Percentiles rank a stretch among this genome's conserved stretches.
These are phyloP conservation scores for Bisporella sp. DNA, from an alignment of 2,329 filamentous ascomycete species.

Conservation along the genomic window DNA sequence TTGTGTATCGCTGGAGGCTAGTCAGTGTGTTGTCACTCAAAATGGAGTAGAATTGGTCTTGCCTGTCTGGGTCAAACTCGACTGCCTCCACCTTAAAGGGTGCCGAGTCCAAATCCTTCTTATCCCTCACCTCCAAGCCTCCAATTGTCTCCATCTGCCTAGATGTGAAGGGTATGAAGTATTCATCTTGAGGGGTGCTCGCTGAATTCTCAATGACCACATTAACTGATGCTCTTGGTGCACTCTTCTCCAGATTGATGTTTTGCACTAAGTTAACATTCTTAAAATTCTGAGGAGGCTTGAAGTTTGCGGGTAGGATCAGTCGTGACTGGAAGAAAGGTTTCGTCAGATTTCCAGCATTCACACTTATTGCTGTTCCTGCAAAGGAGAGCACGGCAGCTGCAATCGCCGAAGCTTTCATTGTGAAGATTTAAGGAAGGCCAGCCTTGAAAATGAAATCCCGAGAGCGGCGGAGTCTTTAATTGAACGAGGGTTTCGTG, in stretches of 20 bases:
- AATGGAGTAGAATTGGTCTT: constrained; percentile 3
- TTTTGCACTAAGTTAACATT: constrained; percentile 87
- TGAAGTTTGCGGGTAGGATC: constrained; percentile 61
- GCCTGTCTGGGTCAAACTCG: constrained; percentile 56
- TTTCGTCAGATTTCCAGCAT: constrained; percentile 24
- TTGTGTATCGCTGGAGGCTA: constrained; percentile 52
- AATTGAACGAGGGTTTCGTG: too few relatives aligned
- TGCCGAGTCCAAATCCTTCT: constrained; percentile 65
- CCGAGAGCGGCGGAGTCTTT: not conserved
- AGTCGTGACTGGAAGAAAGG: constrained; percentile 45
- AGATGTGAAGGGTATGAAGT: constrained; percentile 81
- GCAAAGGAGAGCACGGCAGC: constrained; percentile 51
- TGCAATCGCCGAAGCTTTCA: constrained; percentile 36
- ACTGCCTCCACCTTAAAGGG: constrained; percentile 65
- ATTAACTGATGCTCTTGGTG: constrained; percentile 84
- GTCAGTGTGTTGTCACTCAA: constrained; percentile 15
- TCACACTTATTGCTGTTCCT: constrained; percentile 21
- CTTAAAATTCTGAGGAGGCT: constrained; percentile 84
- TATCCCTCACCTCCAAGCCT: constrained; percentile 85
- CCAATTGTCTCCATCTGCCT: constrained; percentile 71
- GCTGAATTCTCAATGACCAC: constrained; percentile 89
- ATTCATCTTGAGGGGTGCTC: constrained; percentile 72
- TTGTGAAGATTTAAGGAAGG: constrained; percentile 19
- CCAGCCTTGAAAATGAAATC: constrained; percentile 9
- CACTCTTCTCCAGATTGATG: constrained; percentile 89